phyloP scores from a whole-genome alignment of 768 basidiomycete species.

The Suillus tomentosus region DNA sequence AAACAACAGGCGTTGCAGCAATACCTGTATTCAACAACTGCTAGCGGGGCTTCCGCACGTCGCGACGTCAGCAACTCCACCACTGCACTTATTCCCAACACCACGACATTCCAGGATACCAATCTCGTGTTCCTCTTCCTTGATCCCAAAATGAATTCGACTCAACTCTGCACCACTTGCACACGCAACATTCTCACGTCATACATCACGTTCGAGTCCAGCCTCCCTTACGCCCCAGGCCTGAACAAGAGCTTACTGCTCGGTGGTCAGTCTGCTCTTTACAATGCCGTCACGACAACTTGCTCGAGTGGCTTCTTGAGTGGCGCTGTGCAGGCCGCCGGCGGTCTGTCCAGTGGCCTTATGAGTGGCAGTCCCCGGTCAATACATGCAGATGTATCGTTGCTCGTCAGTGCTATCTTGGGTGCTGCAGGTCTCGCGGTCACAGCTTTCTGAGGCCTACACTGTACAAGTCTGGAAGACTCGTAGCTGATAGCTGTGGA shows the following conservation, averaged over 20 bases:
- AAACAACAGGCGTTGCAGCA: constrained; percentile 21
- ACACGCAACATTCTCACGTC: constrained; percentile 71
- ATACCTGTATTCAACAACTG: constrained; percentile 27
- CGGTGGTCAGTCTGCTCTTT: constrained; percentile 63
- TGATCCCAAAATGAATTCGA: constrained; percentile 46
- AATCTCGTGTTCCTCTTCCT: constrained; percentile 86
- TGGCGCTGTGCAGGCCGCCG: constrained; percentile 69
- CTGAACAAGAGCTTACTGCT: constrained; percentile 65
- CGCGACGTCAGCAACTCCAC: constrained; percentile 34
- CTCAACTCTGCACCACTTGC: constrained; percentile 78
- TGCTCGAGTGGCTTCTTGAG: constrained; percentile 77
- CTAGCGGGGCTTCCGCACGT: constrained; percentile 25
- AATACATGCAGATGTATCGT: constrained; percentile 27
- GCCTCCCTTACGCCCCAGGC: constrained; percentile 75
- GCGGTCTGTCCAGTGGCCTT: constrained; percentile 47
- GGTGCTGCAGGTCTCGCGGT: constrained; percentile 36
- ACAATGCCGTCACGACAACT: constrained; percentile 54
- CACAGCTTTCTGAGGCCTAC: constrained; percentile 27
- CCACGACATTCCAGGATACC: constrained; percentile 50
- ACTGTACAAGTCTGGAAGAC: neutral
- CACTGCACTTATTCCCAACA: constrained; percentile 48
- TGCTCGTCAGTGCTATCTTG: constrained; percentile 33
- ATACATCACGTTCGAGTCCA: constrained; percentile 78
- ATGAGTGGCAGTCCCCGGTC: constrained; percentile 30
- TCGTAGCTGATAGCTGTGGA: neutral